Percentiles rank a stretch among this genome's conserved stretches.
phyloP scores from a whole-genome alignment of 352 stramenopile genomes.

The Globisporangium abappressorium region DNA sequence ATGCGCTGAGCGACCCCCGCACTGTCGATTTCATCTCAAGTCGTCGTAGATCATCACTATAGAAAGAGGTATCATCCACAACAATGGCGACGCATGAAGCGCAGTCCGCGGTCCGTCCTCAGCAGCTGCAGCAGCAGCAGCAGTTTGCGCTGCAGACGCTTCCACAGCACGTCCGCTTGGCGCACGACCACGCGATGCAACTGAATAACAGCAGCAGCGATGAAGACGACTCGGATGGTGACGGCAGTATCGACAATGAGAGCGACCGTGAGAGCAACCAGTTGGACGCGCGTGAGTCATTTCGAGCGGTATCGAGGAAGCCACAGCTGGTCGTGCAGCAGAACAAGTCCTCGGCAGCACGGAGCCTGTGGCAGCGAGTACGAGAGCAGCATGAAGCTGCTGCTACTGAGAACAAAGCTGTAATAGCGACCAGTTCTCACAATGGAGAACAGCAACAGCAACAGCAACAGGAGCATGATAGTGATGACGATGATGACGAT shows the following conservation, averaged over 20 bases:
- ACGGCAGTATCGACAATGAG: not conserved
- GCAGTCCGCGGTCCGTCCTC: not conserved
- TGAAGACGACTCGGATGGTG: not conserved
- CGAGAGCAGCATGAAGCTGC: not conserved
- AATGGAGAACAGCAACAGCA: not conserved
- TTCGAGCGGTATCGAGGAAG: not conserved
- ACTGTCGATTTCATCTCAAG: not conserved
- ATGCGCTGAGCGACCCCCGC: not conserved
- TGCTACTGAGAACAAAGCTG: not conserved
- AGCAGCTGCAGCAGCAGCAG: conserved; percentile 4
- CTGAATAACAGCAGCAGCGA: not conserved
- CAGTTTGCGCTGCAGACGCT: conserved; percentile 14
- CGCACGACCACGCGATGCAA: conserved; percentile 3
- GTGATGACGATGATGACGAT: not conserved
- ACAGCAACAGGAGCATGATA: not conserved
- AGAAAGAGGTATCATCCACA: not conserved
- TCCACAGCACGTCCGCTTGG: conserved; percentile 8
- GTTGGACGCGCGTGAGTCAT: not conserved
- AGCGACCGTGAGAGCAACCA: conserved; percentile 8
- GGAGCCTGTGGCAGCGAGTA: not conserved
- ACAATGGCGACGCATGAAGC: not conserved
- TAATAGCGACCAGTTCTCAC: not conserved
- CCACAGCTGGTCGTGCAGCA: not conserved
- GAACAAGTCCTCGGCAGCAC: not conserved
- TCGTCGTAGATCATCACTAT: not conserved